These are phyloP conservation scores for Stagonosporopsis chrysanthemi DNA, from an alignment of 2,329 filamentous ascomycete genomes.

Conservation along the genomic window DNA sequence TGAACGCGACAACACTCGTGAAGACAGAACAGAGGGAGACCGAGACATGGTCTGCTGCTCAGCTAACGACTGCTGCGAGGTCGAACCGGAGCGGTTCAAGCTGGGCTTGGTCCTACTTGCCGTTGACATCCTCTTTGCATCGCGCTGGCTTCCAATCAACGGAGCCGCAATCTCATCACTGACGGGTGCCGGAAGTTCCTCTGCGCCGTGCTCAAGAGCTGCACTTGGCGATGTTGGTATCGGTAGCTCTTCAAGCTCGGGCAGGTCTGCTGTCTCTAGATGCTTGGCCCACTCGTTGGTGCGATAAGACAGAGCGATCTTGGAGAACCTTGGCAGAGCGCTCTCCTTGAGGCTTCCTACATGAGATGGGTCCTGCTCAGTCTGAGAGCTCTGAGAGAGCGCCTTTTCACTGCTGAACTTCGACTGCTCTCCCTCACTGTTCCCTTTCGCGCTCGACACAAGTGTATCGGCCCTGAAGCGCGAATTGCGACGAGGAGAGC, in stretches of 20 bases:
- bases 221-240: conserved; percentile 55
- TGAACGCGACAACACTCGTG: conserved; percentile 30
- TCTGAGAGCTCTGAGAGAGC: conserved; percentile 33
- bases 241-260: conserved; percentile 69
- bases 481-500: conserved; percentile 18
- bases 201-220: conserved; percentile 45
- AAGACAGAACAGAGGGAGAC: conserved; percentile 27
- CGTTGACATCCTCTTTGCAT: conserved; percentile 36
- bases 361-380: conserved; percentile 49
- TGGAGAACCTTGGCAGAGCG: conserved; percentile 74
- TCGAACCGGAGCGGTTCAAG: conserved; percentile 32
- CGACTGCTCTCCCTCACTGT: conserved; percentile 31
- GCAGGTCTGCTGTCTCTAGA: conserved; percentile 76
- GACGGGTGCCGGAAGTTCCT: conserved; percentile 64
- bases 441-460: conserved; percentile 26
- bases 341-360: conserved; percentile 55
- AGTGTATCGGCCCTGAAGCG: conserved; percentile 32
- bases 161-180: conserved; percentile 39
- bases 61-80: conserved; percentile 29
- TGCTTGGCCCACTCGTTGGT: conserved; percentile 98
- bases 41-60: conserved; percentile 27
- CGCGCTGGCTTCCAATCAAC: conserved; percentile 25
- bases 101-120: conserved; percentile 31
- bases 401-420: conserved; percentile 53
- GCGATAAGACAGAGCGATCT: conserved; percentile 80